Conservation (phyloP, 805 yeast genomes). For the Millerago galiae region DNA sequence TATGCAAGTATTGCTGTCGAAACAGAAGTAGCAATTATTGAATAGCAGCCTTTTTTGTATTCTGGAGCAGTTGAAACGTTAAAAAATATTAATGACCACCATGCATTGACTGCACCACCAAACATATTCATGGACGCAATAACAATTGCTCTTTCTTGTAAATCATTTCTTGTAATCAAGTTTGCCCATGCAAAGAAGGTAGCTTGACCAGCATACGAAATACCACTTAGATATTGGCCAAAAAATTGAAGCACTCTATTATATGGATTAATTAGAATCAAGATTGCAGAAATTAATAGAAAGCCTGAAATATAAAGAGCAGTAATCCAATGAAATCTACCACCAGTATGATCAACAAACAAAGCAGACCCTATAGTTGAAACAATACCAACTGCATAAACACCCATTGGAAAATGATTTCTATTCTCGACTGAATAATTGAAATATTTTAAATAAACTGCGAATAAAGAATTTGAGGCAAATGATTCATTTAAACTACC, state of each 20-base stretch:
- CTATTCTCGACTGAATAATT: constrained; percentile 37
- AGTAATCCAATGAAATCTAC: constrained; percentile 45
- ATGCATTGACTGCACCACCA: constrained; percentile 55
- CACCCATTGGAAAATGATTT: constrained; percentile 51
- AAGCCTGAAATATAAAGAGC: constrained; percentile 38
- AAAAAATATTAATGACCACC: constrained; percentile 55
- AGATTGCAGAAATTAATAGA: constrained; percentile 40
- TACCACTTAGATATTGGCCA: constrained; percentile 51
- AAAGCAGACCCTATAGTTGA: constrained; percentile 38
- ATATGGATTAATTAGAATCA: constrained; percentile 38
- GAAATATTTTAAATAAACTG: constrained; percentile 38
- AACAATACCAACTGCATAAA: constrained; percentile 43
- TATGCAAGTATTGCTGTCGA: constrained; percentile 35
- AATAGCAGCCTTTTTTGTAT: constrained; percentile 47
- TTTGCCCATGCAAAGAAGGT: constrained; percentile 61
- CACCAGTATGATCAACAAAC: constrained; percentile 37
- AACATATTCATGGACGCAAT: constrained; percentile 64
- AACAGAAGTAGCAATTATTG: constrained; percentile 47
- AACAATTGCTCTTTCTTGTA: constrained; percentile 58
- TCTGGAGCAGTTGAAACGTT: constrained; percentile 46
- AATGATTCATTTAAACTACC: constrained; percentile 45
- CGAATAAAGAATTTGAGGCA: constrained; percentile 39
- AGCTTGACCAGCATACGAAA: constrained; percentile 54
- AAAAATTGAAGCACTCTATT: constrained; percentile 35
- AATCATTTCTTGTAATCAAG: constrained; percentile 48